Base-by-base conservation (phyloP, 768 basidiomycete genomes). In the Trametes gibbosa region DNA sequence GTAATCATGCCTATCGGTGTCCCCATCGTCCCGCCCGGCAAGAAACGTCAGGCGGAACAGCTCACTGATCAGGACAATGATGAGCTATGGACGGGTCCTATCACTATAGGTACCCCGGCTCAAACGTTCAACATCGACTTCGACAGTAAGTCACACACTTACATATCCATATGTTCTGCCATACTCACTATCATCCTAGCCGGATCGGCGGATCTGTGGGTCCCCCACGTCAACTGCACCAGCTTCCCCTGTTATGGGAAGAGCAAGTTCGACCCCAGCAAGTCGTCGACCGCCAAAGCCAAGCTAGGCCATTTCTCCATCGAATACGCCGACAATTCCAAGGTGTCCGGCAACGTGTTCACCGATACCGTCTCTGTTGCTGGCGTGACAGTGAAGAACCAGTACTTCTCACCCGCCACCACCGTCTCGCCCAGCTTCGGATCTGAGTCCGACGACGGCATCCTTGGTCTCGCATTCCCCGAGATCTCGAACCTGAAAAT, bases 101-200 rank as follows among this genome's bases (percentile, higher is more conserved):
- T 82, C 43, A 65, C 66, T n/a, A 76, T 82, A n/a, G 82, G 82
- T 14, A 81, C 76, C 14, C 82, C 82, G 19, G 62, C 58, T 2
- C 67, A 72, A 53, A 64, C 51, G 16, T 67, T 74, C 53, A 17
- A 32, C 35, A 51, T 64, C 19, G 55, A 64, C 53, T 64, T 64
- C 34, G 63, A 64, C 53, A 64, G 61, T 62, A 16, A 24, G 61
- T 53, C 5, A 7, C 8, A 16, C 1, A n/a, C n/a, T n/a, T n/a
- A n/a, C n/a, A n/a, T n/a, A n/a, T 16, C 13, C 16, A 29, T 7
- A 10, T 27, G 2, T 13, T 17, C 19, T 9, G 12, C 14, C n/a
- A 3, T 23, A 14, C 43, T 53, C 27, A 47, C 10, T 12, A 8
- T 12, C 3, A 3, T 29, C 17, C 17, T 1, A 63, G 62, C 62